Evolutionary conservation across 2,329 filamentous ascomycete genomes (phyloP).

Genomic region (Penicillium oxalicum): DNA sequence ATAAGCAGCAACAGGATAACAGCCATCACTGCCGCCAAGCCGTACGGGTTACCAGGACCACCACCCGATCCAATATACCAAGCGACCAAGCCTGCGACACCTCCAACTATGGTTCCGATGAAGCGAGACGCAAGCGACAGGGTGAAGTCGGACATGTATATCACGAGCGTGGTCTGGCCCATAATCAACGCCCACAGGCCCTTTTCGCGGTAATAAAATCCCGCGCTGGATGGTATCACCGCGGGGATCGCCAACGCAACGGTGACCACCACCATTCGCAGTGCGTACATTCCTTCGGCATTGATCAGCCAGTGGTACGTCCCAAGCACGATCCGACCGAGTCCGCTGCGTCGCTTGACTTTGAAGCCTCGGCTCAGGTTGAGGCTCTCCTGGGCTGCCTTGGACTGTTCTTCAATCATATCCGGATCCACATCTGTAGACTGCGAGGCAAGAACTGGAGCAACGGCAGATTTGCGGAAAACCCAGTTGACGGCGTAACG

Average conservation of each 20-base stretch:
- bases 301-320: conserved; percentile 41
- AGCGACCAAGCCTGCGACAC: conserved; percentile 42
- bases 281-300: conserved; percentile 42
- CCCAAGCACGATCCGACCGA: conserved; percentile 25
- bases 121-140: conserved; percentile 41
- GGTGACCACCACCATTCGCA: conserved; percentile 46
- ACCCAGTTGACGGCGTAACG: conserved; percentile 39
- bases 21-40: conserved; percentile 41
- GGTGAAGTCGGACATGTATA: conserved; percentile 49
- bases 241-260: conserved; percentile 42
- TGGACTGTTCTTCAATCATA: conserved; percentile 26
- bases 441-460: conserved; percentile 18
- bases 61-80: conserved; percentile 50
- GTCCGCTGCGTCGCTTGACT: conserved; percentile 20
- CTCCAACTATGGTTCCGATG: conserved; percentile 44
- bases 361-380: conserved; percentile 33
- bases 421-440: conserved; percentile 22
- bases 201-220: conserved; percentile 49
- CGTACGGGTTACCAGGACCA: conserved; percentile 47
- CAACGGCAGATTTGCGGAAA: conserved; percentile 21
- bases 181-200: conserved; percentile 51
- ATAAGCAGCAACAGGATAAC: conserved; percentile 29
- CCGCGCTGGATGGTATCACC: conserved; percentile 39
- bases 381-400: conserved; percentile 34
- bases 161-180: conserved; percentile 44